A percentile compares a stretch with the other conserved stretches of the same genome.
Conservation (phyloP, 2,329 filamentous ascomycete species). For the Fusarium agapanthi region DNA sequence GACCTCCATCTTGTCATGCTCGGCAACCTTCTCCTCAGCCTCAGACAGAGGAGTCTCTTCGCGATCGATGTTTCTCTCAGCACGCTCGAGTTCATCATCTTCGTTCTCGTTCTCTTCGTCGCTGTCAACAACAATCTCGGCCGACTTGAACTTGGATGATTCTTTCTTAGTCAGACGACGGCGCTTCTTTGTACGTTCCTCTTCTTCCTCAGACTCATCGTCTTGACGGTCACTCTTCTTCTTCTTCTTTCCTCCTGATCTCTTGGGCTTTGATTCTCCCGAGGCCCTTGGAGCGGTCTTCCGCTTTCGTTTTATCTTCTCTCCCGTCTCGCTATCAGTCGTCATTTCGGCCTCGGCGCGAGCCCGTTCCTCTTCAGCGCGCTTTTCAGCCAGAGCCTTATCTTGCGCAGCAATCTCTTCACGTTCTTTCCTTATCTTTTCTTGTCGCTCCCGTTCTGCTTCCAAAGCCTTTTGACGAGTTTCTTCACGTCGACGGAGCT, state of each 20-base stretch:
- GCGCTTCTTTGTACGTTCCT: constrained; percentile 67
- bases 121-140: constrained; percentile 83
- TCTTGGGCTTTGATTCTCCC: constrained; percentile 55
- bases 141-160: constrained; percentile 80
- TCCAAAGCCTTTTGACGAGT: constrained; percentile 74
- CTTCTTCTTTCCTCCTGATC: constrained; percentile 59
- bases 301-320: constrained; percentile 82
- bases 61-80: constrained; percentile 53
- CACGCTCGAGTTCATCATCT: constrained; percentile 55
- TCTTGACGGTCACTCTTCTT: constrained; percentile 52
- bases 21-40: constrained; percentile 48
- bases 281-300: constrained; percentile 54
- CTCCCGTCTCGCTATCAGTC: constrained; percentile 82
- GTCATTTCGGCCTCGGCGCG: constrained; percentile 77
- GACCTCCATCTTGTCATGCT: constrained; percentile 62
- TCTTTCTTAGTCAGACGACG: constrained; percentile 63
- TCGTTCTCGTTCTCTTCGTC: constrained; percentile 61
- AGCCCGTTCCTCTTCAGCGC: constrained; percentile 47
- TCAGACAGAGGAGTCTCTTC: constrained; percentile 50
- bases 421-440: constrained; percentile 87
- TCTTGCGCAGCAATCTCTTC: constrained; percentile 81
- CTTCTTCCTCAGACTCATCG: constrained; percentile 56
- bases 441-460: constrained; percentile 75
- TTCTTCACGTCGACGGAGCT: constrained; percentile 81
- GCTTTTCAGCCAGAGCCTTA: constrained; percentile 75